Evolutionary conservation across 345 rosid species (phyloP).

Genomic region (Geranium brycei): DNA sequence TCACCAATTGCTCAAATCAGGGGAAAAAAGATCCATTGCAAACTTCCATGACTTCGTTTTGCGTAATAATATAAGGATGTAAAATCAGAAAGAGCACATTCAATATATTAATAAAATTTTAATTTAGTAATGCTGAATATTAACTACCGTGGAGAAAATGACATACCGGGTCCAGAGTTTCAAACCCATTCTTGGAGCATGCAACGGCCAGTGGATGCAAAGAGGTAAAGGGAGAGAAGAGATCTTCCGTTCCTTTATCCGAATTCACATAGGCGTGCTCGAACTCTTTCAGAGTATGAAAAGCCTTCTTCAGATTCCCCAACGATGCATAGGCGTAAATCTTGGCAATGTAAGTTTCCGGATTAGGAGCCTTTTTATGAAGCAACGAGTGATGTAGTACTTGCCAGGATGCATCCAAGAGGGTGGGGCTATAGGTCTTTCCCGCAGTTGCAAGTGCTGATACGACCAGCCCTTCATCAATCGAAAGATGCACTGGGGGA

Average conservation of each 20-base stretch:
- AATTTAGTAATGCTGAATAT: neutral
- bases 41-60: too few relatives aligned
- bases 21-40: too few relatives aligned
- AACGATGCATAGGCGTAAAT: conserved; percentile 63
- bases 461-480: conserved; percentile 73
- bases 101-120: too few relatives aligned
- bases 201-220: conserved; percentile 68
- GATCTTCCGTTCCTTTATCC: conserved; percentile 33
- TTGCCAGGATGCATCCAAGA: conserved; percentile 75
- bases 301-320: conserved; percentile 67
- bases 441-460: conserved; percentile 78
- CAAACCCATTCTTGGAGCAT: conserved; percentile 77
- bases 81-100: too few relatives aligned
- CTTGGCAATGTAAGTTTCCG: conserved; percentile 65
- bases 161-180: conserved; percentile 69
- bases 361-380: conserved; percentile 51
- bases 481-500: conserved; percentile 48
- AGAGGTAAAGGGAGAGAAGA: conserved; percentile 82
- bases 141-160: conserved; percentile 3
- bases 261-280: conserved; percentile 47
- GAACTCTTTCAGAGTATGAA: conserved; percentile 51
- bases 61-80: too few relatives aligned
- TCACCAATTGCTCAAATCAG: too few relatives aligned
- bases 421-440: conserved; percentile 52
- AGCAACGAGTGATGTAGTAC: conserved; percentile 55